phyloP scores from a whole-genome alignment of 768 basidiomycete genomes.

The Suillus bovinus region DNA sequence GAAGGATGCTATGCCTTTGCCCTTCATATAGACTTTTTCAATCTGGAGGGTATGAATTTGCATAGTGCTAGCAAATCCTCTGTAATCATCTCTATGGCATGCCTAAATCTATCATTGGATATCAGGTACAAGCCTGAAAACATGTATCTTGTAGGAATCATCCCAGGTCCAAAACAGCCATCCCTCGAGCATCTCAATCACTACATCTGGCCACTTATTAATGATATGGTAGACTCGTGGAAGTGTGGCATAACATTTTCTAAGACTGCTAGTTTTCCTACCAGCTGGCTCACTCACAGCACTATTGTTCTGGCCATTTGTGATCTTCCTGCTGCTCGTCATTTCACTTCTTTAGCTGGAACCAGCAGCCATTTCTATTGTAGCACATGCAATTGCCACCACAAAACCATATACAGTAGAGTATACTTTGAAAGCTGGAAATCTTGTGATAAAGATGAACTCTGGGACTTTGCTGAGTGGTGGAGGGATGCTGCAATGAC shows the following conservation, averaged over 20 bases:
- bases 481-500: slow-evolving; percentile 12
- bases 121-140: not conserved
- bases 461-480: slow-evolving; percentile 8
- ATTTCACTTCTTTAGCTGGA: slow-evolving; percentile 29
- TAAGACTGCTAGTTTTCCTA: slow-evolving; percentile 13
- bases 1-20: slow-evolving; percentile 9
- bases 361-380: slow-evolving; percentile 28
- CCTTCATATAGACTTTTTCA: slow-evolving; percentile 18
- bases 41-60: not conserved
- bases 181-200: slow-evolving; percentile 13
- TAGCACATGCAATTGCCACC: slow-evolving; percentile 25
- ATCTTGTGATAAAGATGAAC: slow-evolving; percentile 12
- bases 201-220: slow-evolving; percentile 9
- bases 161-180: not conserved
- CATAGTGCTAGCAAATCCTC: not conserved
- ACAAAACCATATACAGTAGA: slow-evolving; percentile 2
- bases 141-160: not conserved
- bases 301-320: slow-evolving; percentile 26
- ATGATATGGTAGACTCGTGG: slow-evolving; percentile 23
- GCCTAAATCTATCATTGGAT: not conserved
- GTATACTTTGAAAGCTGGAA: slow-evolving; percentile 17
- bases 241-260: slow-evolving; percentile 15
- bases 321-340: slow-evolving; percentile 28
- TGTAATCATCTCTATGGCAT: not conserved
- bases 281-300: slow-evolving; percentile 13